Evolutionary conservation across 306 rosid genomes (phyloP).

Genomic region (Prunus campanulata): DNA sequence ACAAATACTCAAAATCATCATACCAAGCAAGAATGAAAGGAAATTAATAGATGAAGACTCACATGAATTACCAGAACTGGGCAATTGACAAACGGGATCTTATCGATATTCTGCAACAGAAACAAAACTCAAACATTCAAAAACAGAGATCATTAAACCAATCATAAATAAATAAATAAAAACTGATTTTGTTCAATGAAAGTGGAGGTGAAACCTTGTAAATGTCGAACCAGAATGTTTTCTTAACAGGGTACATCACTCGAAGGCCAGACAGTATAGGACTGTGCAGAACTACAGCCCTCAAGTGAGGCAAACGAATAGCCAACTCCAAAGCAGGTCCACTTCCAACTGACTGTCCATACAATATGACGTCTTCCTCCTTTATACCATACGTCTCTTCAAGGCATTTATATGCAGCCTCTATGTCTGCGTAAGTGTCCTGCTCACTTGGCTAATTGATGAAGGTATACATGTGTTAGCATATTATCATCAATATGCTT

Average conservation of each 20-base stretch:
- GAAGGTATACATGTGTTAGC: not conserved
- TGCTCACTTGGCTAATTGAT: constrained; percentile 59
- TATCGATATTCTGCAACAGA: constrained; percentile 58
- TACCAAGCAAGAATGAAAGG: not conserved
- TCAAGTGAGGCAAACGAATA: constrained; percentile 40
- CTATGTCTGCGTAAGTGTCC: constrained; percentile 76
- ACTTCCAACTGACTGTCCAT: constrained; percentile 74
- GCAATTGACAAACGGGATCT: constrained; percentile 51
- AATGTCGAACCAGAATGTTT: constrained; percentile 72
- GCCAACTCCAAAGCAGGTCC: constrained; percentile 67
- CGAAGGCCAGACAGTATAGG: constrained; percentile 64
- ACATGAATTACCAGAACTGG: constrained; percentile 69
- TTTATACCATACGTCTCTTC: constrained; percentile 57
- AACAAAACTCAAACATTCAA: constrained; percentile 1
- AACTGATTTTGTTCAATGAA: not conserved
- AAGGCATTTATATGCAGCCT: constrained; percentile 56
- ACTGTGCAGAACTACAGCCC: constrained; percentile 63
- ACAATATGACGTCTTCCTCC: constrained; percentile 53
- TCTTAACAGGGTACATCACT: constrained; percentile 61
- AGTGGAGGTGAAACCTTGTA: constrained; percentile 43
- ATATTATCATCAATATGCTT: not conserved
- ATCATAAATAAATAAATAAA: not conserved
- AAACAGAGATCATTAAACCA: not conserved
- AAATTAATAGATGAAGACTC: constrained; percentile 21
- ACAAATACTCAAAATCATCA: not conserved